These are phyloP conservation scores for Phytopythium vexans DNA, from an alignment of 352 stramenopile species.

Conservation along the genomic window DNA sequence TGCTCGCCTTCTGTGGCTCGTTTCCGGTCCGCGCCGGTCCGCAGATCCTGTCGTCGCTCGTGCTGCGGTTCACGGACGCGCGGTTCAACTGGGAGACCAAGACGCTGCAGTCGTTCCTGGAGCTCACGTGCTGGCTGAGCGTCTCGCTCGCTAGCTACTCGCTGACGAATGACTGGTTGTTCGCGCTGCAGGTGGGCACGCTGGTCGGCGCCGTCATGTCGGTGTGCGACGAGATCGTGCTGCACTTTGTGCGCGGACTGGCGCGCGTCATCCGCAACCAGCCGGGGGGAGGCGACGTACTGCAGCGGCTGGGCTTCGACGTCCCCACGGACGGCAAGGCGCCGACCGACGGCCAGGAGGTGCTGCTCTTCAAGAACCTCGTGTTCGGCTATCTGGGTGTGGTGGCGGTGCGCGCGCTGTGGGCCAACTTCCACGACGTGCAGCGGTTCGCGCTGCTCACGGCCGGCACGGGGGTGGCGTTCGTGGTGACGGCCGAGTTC, in stretches of 20 bases:
- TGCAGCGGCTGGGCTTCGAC: constrained; percentile 67
- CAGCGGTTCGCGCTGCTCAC: constrained; percentile 70
- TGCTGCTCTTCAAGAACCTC: constrained; percentile 74
- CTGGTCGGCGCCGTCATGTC: constrained; percentile 81
- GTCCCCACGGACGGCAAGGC: constrained; percentile 67
- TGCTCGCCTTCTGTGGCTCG: constrained; percentile 61
- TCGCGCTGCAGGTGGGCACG: constrained; percentile 64
- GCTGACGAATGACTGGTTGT: constrained; percentile 51
- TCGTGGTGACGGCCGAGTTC: constrained; percentile 72
- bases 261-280: constrained; percentile 73
- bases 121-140: constrained; percentile 67
- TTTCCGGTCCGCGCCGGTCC: constrained; percentile 50
- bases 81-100: constrained; percentile 82
- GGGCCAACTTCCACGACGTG: constrained; percentile 67
- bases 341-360: constrained; percentile 60
- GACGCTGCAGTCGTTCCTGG: constrained; percentile 82
- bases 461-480: constrained; percentile 59
- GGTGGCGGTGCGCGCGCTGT: constrained; percentile 55
- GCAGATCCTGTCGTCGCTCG: constrained; percentile 39
- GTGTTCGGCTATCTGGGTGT: constrained; percentile 76
- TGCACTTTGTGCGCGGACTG: constrained; percentile 61
- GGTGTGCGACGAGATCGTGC: constrained; percentile 70
- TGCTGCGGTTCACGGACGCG: constrained; percentile 67
- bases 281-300: constrained; percentile 44
- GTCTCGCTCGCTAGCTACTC: constrained; percentile 65